Base-by-base conservation (phyloP, 805 yeast genomes). In the Suhomyces kilbournensis region DNA sequence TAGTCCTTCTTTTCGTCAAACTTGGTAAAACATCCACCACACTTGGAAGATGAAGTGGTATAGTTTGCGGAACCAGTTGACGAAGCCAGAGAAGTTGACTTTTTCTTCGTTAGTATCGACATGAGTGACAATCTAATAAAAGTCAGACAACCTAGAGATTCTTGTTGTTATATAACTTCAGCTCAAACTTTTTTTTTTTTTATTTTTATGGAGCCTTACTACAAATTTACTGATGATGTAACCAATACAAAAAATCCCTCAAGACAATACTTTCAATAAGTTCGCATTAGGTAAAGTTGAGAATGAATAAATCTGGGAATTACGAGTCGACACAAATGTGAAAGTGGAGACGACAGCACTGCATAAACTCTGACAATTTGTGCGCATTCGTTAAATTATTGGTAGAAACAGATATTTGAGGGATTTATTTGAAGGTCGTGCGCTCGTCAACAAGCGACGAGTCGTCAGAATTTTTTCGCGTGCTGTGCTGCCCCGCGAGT, bases 1-100 rank as follows among this genome's bases (percentile, higher is more conserved):
- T 75, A 75, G 56, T 75, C 79, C 59, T 74, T 74, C 67, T 75
- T 75, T 55, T 75, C 79, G 56, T 75, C 79, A 59, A 75, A 75
- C 55, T 71, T 68, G 44, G 66, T 49, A 46, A 38, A 48, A 44
- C 45, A 35, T 46, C 42, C 35, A 38, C 49, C 28, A 34, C 43
- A 32, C 28, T 46, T 44, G 17, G 50, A n/a, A 22, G 46, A 20
- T 7, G 52, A 9, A 3, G 51, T 35, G 19, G 51, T 42, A 22
- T 48, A 48, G 42, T 42, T 48, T 23, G 46, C 22, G 7, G 46
- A 40, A 7, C 35, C 30, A 22, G 26, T 6, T 35, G 46, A 40
- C 46, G 50, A 40, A 10, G 48, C 15, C 48, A 46, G 48, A 12
- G 48, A 46, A 28, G 46, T 48, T 23, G 50, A 48, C 44, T 48